These are phyloP conservation scores for Prunus fruticosa DNA, from an alignment of 306 rosid species.

Conservation along the genomic window DNA sequence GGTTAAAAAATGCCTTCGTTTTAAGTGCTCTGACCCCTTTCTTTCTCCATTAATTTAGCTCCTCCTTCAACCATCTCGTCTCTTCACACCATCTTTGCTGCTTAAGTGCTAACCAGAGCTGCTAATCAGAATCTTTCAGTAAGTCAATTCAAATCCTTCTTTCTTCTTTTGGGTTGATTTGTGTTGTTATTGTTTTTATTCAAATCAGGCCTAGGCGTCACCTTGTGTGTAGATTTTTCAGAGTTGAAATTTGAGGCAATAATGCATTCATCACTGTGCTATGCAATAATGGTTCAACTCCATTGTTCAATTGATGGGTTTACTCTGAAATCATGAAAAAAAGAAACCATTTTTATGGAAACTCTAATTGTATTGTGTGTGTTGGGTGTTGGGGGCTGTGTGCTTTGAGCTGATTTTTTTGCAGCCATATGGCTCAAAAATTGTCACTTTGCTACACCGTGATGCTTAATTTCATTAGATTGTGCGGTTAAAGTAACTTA, in stretches of 20 bases:
- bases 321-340: background rate
- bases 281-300: background rate
- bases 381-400: background rate
- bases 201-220: no score
- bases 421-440: background rate
- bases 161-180: background rate
- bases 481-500: background rate
- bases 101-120: background rate
- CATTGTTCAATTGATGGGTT: background rate
- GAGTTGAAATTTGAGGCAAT: background rate
- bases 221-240: background rate
- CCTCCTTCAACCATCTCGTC: background rate
- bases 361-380: no score
- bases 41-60: background rate
- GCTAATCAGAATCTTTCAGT: background rate
- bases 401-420: background rate
- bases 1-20: background rate
- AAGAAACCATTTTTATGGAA: background rate
- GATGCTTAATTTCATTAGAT: background rate
- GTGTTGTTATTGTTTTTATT: background rate
- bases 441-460: background rate
- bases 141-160: background rate
- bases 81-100: background rate
- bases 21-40: background rate
- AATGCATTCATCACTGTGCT: no score